These are phyloP conservation scores for Bryum argenteum DNA, from an alignment of 225 moss, liverwort and hornwort genomes.

Conservation along the genomic window DNA sequence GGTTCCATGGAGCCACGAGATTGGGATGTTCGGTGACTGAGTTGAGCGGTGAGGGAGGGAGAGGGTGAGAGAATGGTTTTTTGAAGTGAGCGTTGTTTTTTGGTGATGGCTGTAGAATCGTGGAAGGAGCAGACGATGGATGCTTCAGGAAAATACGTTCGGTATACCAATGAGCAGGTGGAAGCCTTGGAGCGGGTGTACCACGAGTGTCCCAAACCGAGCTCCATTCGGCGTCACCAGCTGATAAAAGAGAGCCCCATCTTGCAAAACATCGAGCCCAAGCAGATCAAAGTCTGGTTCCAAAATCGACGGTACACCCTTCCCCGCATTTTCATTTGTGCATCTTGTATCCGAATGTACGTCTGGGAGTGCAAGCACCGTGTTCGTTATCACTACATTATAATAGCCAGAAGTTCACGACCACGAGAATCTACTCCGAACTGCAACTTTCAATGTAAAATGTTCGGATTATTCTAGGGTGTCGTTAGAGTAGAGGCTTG, in stretches of 20 bases:
- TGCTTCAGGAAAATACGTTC: constrained; percentile 62
- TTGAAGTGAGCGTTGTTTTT: constrained; percentile 24
- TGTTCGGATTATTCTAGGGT: not conserved
- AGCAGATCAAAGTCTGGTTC: constrained; percentile 74
- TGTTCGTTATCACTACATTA: not conserved
- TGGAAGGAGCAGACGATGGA: constrained; percentile 62
- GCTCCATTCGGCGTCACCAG: constrained; percentile 63
- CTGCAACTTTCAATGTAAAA: not conserved
- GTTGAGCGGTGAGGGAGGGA: not conserved
- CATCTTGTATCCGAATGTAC: not conserved
- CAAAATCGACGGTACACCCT: constrained; percentile 53
- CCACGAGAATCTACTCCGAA: not conserved
- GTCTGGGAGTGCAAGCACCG: not conserved
- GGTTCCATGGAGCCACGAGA: constrained; percentile 2
- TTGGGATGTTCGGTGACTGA: not conserved
- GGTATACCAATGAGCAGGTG: constrained; percentile 66
- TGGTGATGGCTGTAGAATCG: constrained; percentile 32
- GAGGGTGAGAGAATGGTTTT: not conserved
- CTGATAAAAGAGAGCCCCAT: constrained; percentile 65
- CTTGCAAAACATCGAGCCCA: constrained; percentile 59
- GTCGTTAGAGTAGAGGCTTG: not conserved
- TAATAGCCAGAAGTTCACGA: not conserved
- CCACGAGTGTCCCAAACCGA: constrained; percentile 66
- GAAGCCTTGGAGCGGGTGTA: constrained; percentile 68
- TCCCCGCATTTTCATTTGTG: not conserved